Base-by-base conservation (phyloP, 116 monocot genomes). In the Phalaenopsis hybrid region DNA sequence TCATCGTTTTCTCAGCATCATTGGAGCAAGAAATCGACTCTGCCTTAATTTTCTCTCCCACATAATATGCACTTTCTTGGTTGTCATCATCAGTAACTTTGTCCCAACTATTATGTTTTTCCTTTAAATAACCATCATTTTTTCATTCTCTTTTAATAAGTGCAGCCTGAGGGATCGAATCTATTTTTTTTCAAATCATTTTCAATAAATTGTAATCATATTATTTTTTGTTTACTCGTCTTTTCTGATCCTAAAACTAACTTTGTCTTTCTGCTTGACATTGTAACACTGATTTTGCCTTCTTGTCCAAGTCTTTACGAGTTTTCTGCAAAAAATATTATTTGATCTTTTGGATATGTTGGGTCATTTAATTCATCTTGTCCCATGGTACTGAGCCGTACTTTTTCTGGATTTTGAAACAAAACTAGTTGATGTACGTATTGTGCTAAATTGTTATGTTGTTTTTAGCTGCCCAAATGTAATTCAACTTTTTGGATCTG, bases 1-100 rank as follows among this genome's bases (percentile, higher is more conserved):
- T 94, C 69, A 89, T 94, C 41, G 92, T 92, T 87, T 88, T 92
- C 65, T 11, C 49, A 49, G 11, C 49, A 9, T 49, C 11, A 49
- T 31, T 8, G 49, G 49, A 49, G 49, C 49, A 9, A n/a, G 94
- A 83, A 90, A 31, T 94, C 31, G 0, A 3, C 51, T 12, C 3
- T 51, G 9, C 12, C 51, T 51, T 51, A 51, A 13, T 51, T 11
- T 13, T 51, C 51, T 51, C 9, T 13, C 11, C 10, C 51, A 51
- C 51, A 51, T 31, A 51, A 51, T 10, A 13, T 11, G 51, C 13
- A 55, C 55, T 55, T 16, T 55, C 4, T 55, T 16, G 15, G 55
- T 55, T 2, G 3, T 55, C 55, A 16, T 55, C 55, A 55, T 55
- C 55, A 55, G 17, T 16, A 55, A 0, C 16, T 16, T 55, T 17